Evolutionary conservation across 2,329 filamentous ascomycete genomes (phyloP), one percentile per base, ranked within the genome.

Genomic region (Aspergillus vadensis): DNA sequence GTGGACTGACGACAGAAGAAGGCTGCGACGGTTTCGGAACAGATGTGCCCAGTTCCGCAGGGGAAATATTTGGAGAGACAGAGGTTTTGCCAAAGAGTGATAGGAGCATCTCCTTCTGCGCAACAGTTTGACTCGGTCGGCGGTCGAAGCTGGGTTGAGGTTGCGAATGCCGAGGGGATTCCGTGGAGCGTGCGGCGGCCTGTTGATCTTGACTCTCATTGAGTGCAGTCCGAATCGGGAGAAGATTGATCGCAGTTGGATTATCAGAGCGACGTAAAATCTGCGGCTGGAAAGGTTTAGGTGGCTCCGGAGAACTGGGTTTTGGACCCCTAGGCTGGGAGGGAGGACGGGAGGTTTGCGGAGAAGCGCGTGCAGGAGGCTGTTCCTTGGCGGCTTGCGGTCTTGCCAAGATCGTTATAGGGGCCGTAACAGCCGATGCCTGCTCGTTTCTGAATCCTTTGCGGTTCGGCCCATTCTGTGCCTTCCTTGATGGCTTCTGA

Each of bases 81-180:
- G 72, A 56, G 4, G 77, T 69, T 68, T 85, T 85, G 25, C 84
- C 83, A 69, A 91, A 90, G 1, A 91, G 81, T 5, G 87, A 89
- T 12, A 91, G 78, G 4, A 84, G 72, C 3, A 76, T 72, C 63
- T 83, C 79, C 61, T 79, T 81, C 57, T 83, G 81, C 15, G 78
- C 74, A n/a, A 67, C 62, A 15, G 77, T 75, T 63, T 80, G 79
- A 50, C 70, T 77, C n/a, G 74, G 72, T 8, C 75, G 74, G 48
- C 73, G 77, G 63, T 77, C 73, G 41, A 72, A 69, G 55, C 64
- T 71, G 12, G 65, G 53, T 36, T 68, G 64, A 15, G 66, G 59
- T n/a, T 65, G 66, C 36, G 66, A 43, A 25, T 68, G 66, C 17
- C 51, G 58, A 12, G 39, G 36, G 17, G 59, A 27, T 5, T 41